phyloP scores from a whole-genome alignment of 305 asterid genomes.

The Plantago lanceolata region DNA sequence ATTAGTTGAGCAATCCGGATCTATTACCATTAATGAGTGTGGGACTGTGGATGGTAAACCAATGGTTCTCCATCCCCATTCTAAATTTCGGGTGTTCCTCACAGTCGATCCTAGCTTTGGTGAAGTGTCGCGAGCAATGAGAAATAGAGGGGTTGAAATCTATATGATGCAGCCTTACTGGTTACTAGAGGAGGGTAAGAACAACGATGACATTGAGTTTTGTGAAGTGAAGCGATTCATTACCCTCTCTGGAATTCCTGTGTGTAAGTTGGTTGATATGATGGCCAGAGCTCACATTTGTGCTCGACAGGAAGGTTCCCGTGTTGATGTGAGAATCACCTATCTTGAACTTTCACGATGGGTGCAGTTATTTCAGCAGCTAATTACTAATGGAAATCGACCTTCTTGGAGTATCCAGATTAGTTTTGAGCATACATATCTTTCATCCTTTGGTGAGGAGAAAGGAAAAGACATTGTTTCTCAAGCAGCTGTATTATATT shows the following conservation, averaged over 20 bases:
- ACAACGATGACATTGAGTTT: slow-evolving; percentile 50
- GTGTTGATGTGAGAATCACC: slow-evolving; percentile 55
- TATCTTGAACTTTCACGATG: slow-evolving; percentile 92
- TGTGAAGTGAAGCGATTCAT: slow-evolving; percentile 71
- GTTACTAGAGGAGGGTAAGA: slow-evolving; percentile 40
- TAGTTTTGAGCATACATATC: slow-evolving; percentile 87
- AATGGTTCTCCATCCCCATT: slow-evolving; percentile 83
- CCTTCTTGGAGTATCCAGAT: slow-evolving; percentile 77
- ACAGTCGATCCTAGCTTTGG: slow-evolving; percentile 89
- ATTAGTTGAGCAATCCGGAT: slow-evolving; percentile 96
- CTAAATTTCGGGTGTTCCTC: slow-evolving; percentile 86
- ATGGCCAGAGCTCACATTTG: slow-evolving; percentile 83
- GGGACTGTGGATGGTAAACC: slow-evolving; percentile 88
- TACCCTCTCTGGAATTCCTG: slow-evolving; percentile 69
- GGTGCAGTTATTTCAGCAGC: slow-evolving; percentile 81
- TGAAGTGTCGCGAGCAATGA: slow-evolving; percentile 98
- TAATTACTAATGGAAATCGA: slow-evolving; percentile 63
- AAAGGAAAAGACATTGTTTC: slow-evolving; percentile 58
- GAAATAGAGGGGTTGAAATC: slow-evolving; percentile 95
- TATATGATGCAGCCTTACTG: slow-evolving; percentile 71
- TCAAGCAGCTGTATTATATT: slow-evolving; percentile 40
- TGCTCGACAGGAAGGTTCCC: slow-evolving; percentile 68
- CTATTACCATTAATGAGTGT: slow-evolving; percentile 88
- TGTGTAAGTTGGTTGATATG: slow-evolving; percentile 62
- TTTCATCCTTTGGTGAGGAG: slow-evolving; percentile 81